Percentiles rank a stretch among this genome's conserved stretches.
These are phyloP conservation scores for Candida alai DNA, from an alignment of 805 yeast species.

Conservation along the genomic window DNA sequence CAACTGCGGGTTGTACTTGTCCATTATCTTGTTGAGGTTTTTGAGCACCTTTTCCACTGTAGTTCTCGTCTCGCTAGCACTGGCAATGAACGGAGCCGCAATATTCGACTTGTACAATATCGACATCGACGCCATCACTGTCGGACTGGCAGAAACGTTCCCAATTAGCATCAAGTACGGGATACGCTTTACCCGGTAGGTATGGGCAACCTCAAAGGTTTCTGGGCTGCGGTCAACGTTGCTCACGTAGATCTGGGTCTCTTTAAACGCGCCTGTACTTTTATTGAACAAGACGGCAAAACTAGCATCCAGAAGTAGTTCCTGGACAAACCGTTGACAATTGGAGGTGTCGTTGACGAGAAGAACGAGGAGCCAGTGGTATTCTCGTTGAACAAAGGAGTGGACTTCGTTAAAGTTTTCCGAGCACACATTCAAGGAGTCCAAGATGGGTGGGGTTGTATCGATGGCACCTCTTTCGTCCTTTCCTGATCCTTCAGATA, in stretches of 20 bases:
- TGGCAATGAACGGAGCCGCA: conserved; percentile 11
- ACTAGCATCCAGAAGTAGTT: conserved; percentile 12
- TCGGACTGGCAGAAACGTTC: conserved; percentile 33
- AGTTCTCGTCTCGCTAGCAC: conserved; percentile 16
- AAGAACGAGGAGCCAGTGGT: conserved; percentile 31
- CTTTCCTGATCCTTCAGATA: not conserved
- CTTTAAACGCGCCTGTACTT: conserved; percentile 26
- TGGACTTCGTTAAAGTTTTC: conserved; percentile 28
- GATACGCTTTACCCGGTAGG: conserved; percentile 24
- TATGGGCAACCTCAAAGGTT: conserved; percentile 32
- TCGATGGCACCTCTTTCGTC: not conserved
- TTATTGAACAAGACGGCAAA: conserved; percentile 24
- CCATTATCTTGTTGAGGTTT: conserved; percentile 22
- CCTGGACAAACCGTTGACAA: conserved; percentile 14
- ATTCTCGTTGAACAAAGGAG: conserved; percentile 23
- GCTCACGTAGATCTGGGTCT: conserved; percentile 25
- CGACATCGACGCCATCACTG: conserved; percentile 37
- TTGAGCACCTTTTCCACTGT: conserved; percentile 23
- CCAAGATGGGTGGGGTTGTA: not conserved
- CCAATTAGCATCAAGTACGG: conserved; percentile 39
- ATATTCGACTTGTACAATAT: conserved; percentile 31
- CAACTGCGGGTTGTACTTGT: conserved; percentile 36
- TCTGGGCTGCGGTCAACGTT: conserved; percentile 34
- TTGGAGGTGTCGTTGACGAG: conserved; percentile 25
- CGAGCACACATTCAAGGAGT: conserved; percentile 11